A percentile compares a stretch with the other conserved stretches of the same genome.
phyloP scores from a whole-genome alignment of 805 yeast species.

The Teunomyces atbi region DNA sequence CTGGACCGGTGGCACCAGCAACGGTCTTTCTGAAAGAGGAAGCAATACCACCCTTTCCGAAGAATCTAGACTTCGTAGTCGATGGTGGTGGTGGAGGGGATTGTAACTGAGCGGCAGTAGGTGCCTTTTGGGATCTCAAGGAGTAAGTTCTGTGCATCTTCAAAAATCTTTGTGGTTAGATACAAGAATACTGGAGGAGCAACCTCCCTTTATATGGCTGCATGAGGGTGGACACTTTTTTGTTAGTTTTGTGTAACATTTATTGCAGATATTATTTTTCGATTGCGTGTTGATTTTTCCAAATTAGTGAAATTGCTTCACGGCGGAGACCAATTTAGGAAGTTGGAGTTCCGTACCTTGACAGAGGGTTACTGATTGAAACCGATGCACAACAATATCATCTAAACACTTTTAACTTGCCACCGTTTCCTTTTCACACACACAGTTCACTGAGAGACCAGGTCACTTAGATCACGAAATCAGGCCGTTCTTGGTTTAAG shows the following conservation, averaged over 20 bases:
- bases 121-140: conserved; percentile 91
- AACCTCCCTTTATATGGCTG: conserved; percentile 5
- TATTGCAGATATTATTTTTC: neutral
- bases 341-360: neutral
- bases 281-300: conserved; percentile 5
- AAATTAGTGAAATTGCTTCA: conserved; percentile 10
- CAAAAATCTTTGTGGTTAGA: neutral
- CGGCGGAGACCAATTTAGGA: conserved; percentile 1
- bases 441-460: no score
- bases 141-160: conserved; percentile 98
- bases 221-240: conserved; percentile 1
- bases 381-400: neutral
- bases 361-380: neutral
- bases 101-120: conserved; percentile 93
- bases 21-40: conserved; percentile 65
- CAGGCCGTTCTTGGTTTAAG: neutral
- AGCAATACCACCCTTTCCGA: conserved; percentile 74
- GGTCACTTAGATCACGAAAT: neutral
- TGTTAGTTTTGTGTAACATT: neutral
- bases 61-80: conserved; percentile 83
- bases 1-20: conserved; percentile 82
- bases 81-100: conserved; percentile 96
- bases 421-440: no score
- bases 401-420: no score
- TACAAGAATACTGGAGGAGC: neutral